Evolutionary conservation across 1,139 yeast species (phyloP).

Genomic region (Pichia norvegensis): DNA sequence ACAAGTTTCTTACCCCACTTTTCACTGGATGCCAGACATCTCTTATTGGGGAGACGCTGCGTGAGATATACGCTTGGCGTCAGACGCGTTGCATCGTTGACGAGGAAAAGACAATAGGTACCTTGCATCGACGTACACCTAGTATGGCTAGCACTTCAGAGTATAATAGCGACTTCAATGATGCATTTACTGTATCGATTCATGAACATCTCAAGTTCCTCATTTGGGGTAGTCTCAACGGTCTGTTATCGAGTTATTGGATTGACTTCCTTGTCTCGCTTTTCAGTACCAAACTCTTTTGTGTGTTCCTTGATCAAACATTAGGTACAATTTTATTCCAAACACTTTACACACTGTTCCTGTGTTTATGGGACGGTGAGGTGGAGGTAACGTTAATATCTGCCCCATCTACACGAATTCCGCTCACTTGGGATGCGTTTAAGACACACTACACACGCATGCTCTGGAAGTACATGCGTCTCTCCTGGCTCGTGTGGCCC

Average conservation of each 20-base stretch:
- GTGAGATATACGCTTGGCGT: constrained; percentile 37
- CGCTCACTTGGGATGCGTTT: constrained; percentile 9
- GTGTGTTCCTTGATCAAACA: constrained; percentile 46
- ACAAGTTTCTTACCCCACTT: constrained; percentile 25
- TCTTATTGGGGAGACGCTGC: constrained; percentile 50
- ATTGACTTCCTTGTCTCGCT: constrained; percentile 38
- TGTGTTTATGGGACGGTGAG: constrained; percentile 48
- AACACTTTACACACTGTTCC: constrained; percentile 40
- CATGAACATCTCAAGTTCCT: constrained; percentile 36
- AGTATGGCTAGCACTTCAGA: neutral
- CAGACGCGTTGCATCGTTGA: neutral
- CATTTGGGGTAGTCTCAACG: constrained; percentile 58
- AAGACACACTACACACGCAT: constrained; percentile 24
- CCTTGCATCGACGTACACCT: neutral
- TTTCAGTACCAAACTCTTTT: constrained; percentile 31
- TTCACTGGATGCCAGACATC: constrained; percentile 35
- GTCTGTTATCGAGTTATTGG: constrained; percentile 51
- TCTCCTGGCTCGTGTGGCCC: constrained; percentile 56
- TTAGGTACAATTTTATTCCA: constrained; percentile 53
- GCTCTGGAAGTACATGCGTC: constrained; percentile 41
- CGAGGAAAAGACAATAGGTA: neutral
- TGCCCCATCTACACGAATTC: neutral
- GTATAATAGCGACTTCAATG: neutral
- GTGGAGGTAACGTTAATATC: constrained; percentile 19
- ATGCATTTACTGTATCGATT: neutral